These are phyloP conservation scores for Geotrichum bryndzae DNA, from an alignment of 1,139 yeast species.

Conservation along the genomic window DNA sequence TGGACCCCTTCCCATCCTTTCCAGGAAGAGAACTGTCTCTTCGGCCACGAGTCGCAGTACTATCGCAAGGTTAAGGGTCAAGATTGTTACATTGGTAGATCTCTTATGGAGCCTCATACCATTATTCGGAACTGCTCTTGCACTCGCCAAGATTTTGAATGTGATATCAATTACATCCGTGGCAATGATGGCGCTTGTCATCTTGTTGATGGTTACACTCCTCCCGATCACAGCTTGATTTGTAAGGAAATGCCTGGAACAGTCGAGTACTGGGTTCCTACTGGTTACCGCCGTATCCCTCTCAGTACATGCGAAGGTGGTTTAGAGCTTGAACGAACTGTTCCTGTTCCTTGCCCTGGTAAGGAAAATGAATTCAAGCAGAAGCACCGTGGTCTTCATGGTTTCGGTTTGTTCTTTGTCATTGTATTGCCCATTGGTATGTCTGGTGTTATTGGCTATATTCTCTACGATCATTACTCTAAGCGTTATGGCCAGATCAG, in stretches of 20 bases:
- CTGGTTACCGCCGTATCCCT: slow-evolving; percentile 75
- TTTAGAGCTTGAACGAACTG: slow-evolving; percentile 55
- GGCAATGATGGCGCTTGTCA: slow-evolving; percentile 81
- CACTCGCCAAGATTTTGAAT: slow-evolving; percentile 83
- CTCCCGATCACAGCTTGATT: slow-evolving; percentile 57
- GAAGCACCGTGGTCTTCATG: slow-evolving; percentile 52
- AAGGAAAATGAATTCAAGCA: slow-evolving; percentile 59
- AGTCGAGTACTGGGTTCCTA: slow-evolving; percentile 68
- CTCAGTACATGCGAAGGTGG: slow-evolving; percentile 75
- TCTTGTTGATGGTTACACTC: slow-evolving; percentile 62
- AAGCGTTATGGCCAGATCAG: slow-evolving; percentile 80
- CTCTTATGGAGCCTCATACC: slow-evolving; percentile 45
- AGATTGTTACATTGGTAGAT: slow-evolving; percentile 71
- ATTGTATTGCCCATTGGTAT: slow-evolving; percentile 54
- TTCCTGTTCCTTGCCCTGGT: slow-evolving; percentile 83
- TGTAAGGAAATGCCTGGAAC: slow-evolving; percentile 53
- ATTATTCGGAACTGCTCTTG: slow-evolving; percentile 70
- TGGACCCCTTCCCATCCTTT: slow-evolving; percentile 76
- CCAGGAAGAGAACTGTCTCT: slow-evolving; percentile 57
- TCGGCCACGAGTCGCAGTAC: slow-evolving; percentile 81
- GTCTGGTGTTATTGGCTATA: slow-evolving; percentile 55
- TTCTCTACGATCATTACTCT: slow-evolving; percentile 77
- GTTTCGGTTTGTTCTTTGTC: slow-evolving; percentile 48
- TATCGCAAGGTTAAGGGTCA: slow-evolving; percentile 61
- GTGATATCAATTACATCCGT: slow-evolving; percentile 78